Base-by-base conservation (phyloP, 202 grass and related monocot species). In the Schoenoplectus triqueter region DNA sequence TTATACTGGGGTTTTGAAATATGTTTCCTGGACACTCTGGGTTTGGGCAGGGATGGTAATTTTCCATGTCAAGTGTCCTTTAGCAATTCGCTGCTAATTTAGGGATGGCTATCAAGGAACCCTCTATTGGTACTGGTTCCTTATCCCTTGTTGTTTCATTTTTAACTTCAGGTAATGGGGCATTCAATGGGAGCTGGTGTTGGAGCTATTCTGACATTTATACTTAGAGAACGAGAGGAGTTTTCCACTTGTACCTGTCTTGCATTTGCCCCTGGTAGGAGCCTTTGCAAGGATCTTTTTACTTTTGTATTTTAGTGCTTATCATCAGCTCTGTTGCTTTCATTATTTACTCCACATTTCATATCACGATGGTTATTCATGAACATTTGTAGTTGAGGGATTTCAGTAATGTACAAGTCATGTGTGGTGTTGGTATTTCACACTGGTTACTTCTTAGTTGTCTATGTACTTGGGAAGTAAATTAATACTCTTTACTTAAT, bases 171-270 rank as follows among this genome's bases (percentile, higher is more conserved):
- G 95, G 83, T 98, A 82, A 92, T 94, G 68, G 93, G 95, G 6
- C 95, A 98, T 85, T 98, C 95, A 81, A 95, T 98, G 90, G 95
- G 95, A 87, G 95, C 91, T 87, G 95, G 89, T n/a, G 84, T 95
- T 79, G 93, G 89, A 82, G 82, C 95, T 84, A 90, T 93, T 88
- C 80, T 98, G 42, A 92, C 95, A 62, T 92, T 89, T 92, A 95
- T 98, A 72, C 86, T 98, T 46, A 92, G 68, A 57, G 92, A 98
- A 70, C 87, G 82, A 87, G 71, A 94, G 83, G 85, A 95, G 67
- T 94, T 98, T 41, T 92, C 88, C 15, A 95, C 88, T 21, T 93
- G 88, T 85, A 95, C 88, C 17, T 95, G 95, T 88, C 78, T 98
- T 70, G 89, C 95, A 55, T 98, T 95, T 93, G 95, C 75, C 84